Evolutionary conservation across 306 rosid species (phyloP), one percentile per base, ranked within the genome.

Genomic region (Betula pendula): DNA sequence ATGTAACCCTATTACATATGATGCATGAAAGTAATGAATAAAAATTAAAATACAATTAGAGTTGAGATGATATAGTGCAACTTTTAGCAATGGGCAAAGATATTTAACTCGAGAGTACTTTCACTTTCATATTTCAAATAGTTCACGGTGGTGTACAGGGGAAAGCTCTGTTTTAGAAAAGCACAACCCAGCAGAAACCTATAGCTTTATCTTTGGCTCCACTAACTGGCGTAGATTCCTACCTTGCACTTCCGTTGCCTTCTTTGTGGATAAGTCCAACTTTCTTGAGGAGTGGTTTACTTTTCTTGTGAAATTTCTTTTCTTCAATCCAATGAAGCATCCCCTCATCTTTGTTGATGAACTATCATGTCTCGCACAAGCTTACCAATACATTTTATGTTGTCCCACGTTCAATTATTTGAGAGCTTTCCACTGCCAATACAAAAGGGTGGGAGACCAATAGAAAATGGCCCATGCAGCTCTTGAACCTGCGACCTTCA

Each of bases 181-280:
- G 73, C 80, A 62, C 60, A 58, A 58, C 73, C 66, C 70, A 71
- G 72, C 15, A 69, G 35, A 53, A 45, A 55, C 48, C 75, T 40
- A 52, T 44, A 14, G 55, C 79, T 56, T 77, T 84, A 48, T 53
- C 75, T 75, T 72, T 68, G 81, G 87, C 84, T 77, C 81, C 90
- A 87, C 78, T 81, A 73, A 58, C 74, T 25, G 53, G 75, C 50
- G 75, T 42, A 85, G 85, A 78, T 85, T 84, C 87, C 89, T 49
- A 77, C 73, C 76, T 72, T 68, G 79, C 84, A 84, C 76, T 58
- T 81, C 75, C 45, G 50, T 76, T 87, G 77, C 68, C 73, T 48
- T 72, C 60, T 13, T 13, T 65, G 84, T 47, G 44, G 78, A 55
- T 65, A 65, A 43, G 17, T 71, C 75, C 82, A 85, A 43, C 71